These are phyloP conservation scores for Geopyxis carbonaria DNA, from an alignment of 495 filamentous ascomycete species.

Conservation along the genomic window DNA sequence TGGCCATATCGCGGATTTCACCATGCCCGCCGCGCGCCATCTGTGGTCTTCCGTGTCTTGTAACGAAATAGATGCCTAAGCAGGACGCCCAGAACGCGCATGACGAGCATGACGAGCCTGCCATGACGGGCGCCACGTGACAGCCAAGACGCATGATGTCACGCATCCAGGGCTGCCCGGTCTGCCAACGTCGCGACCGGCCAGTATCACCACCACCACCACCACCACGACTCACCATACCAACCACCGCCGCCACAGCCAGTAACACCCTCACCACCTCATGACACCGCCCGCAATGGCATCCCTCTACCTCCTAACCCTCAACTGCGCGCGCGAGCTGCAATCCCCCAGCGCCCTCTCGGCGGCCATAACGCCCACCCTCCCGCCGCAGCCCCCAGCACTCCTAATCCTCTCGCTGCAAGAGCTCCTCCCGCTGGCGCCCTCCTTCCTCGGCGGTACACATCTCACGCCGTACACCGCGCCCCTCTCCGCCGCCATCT, in stretches of 20 bases:
- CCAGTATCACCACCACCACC: too few species aligned
- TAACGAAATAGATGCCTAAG: too few species aligned
- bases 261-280: not conserved
- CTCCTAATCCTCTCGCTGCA: slow-evolving; percentile 66
- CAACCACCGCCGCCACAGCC: not conserved
- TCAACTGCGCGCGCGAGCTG: slow-evolving; percentile 55
- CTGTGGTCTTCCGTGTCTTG: too few species aligned
- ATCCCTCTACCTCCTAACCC: slow-evolving; percentile 58
- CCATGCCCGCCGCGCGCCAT: too few species aligned
- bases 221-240: not conserved
- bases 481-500: slow-evolving; percentile 47
- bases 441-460: slow-evolving; percentile 73
- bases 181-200: too few species aligned
- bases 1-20: too few species aligned
- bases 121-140: too few species aligned
- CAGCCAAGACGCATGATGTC: too few species aligned
- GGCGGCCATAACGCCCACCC: slow-evolving; percentile 50
- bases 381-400: slow-evolving; percentile 42
- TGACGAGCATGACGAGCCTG: too few species aligned
- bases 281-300: slow-evolving; percentile 3
- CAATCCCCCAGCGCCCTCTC: slow-evolving; percentile 50
- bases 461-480: slow-evolving; percentile 60
- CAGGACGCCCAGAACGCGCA: too few species aligned
- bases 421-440: slow-evolving; percentile 70
- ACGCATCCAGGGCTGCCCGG: too few species aligned